These are phyloP conservation scores for Paramyrothecium roridum DNA, from an alignment of 2,329 filamentous ascomycete genomes.

Conservation along the genomic window DNA sequence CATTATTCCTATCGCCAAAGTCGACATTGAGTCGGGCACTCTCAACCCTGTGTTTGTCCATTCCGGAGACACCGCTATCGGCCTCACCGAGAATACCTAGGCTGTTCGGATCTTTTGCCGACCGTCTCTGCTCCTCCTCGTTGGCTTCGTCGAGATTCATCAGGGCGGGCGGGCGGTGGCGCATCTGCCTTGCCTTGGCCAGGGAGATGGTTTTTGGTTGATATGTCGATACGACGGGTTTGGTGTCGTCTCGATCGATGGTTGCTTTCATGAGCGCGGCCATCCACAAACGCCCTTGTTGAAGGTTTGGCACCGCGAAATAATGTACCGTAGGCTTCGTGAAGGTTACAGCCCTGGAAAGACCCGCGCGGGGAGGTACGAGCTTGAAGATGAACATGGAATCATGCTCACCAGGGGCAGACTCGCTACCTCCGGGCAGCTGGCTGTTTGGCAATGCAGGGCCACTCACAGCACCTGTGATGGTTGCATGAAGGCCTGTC, in stretches of 20 bases:
- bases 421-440: constrained; percentile 42
- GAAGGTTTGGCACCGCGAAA: constrained; percentile 89
- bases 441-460: constrained; percentile 49
- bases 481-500: constrained; percentile 84
- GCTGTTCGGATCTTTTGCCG: constrained; percentile 26
- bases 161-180: constrained; percentile 83
- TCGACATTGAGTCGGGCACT: constrained; percentile 24
- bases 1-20: constrained; percentile 18
- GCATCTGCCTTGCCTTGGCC: constrained; percentile 81
- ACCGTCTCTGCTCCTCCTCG: constrained; percentile 22
- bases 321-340: constrained; percentile 97
- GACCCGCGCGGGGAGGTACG: constrained; percentile 80
- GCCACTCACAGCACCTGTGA: constrained; percentile 73
- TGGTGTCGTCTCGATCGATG: constrained; percentile 83
- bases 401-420: constrained; percentile 44
- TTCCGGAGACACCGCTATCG: constrained; percentile 39
- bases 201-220: constrained; percentile 96
- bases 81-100: constrained; percentile 41
- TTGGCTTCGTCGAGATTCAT: constrained; percentile 61
- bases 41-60: constrained; percentile 36
- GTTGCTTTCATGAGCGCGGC: constrained; percentile 98
- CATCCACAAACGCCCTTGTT: constrained; percentile 94
- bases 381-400: constrained; percentile 98
- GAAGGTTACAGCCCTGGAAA: constrained; percentile 91
- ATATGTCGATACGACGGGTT: constrained; percentile 84